Conservation (phyloP, 768 basidiomycete species). For the Termitomyces heimii region DNA sequence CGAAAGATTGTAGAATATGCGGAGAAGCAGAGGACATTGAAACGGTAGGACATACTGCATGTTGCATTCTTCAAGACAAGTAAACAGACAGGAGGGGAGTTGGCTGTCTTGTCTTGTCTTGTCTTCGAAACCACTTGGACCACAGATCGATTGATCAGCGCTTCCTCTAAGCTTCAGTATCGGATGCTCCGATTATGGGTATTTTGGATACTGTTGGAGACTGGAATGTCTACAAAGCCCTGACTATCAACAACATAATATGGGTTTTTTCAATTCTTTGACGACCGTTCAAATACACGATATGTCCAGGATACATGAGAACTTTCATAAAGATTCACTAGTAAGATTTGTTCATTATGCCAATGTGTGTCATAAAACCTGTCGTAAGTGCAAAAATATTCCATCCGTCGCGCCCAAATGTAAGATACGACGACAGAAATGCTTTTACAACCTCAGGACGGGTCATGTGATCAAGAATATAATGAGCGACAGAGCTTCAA, state of each 20-base stretch:
- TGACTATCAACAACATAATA: background rate
- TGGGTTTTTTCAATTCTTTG: background rate
- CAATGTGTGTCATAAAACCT: background rate
- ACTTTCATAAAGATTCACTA: background rate
- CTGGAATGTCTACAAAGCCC: background rate
- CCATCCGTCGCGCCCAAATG: no score
- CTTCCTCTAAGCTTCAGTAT: background rate
- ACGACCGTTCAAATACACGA: background rate
- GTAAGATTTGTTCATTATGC: background rate
- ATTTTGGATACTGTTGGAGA: background rate
- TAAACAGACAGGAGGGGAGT: background rate
- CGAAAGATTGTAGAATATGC: slow-evolving; percentile 92
- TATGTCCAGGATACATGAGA: background rate
- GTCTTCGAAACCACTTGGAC: background rate
- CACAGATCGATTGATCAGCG: background rate
- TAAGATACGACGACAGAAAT: background rate
- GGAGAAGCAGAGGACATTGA: slow-evolving; percentile 93
- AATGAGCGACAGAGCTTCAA: slow-evolving; percentile 1
- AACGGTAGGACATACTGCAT: slow-evolving; percentile 32
- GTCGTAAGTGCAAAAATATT: background rate
- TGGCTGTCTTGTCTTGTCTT: background rate
- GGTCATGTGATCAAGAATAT: slow-evolving; percentile 10
- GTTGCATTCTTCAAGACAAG: background rate
- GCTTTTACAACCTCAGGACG: background rate
- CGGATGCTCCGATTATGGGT: background rate